Evolutionary conservation across 805 yeast species (phyloP).

Genomic region (Cyberlindnera veronae): DNA sequence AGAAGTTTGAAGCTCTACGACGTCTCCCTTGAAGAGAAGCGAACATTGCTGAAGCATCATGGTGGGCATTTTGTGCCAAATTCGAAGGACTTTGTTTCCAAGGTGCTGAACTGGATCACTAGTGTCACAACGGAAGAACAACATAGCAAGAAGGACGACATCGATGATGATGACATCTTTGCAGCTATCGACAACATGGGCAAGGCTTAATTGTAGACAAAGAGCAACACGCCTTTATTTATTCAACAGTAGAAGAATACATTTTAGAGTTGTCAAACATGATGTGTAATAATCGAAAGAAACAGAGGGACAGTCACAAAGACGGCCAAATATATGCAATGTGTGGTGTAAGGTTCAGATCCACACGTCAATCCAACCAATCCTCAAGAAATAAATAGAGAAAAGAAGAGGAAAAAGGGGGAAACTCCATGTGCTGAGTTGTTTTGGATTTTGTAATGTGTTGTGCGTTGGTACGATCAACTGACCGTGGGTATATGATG

Average conservation of each 20-base stretch:
- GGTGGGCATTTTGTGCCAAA: conserved; percentile 98
- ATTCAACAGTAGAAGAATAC: background rate
- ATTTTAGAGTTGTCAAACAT: background rate
- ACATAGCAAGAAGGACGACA: conserved; percentile 17
- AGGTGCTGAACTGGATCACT: conserved; percentile 33
- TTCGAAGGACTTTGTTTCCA: conserved; percentile 44
- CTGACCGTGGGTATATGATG: no score
- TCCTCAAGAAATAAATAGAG: no score
- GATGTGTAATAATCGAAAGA: background rate
- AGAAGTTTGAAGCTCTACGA: conserved; percentile 58
- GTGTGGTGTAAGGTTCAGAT: no score
- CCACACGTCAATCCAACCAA: no score
- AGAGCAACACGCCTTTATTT: background rate
- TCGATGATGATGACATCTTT: conserved; percentile 32
- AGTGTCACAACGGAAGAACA: conserved; percentile 3
- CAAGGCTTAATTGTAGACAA: conserved; percentile 19
- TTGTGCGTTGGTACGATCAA: no score
- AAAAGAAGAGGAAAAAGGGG: background rate
- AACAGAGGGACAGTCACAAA: background rate
- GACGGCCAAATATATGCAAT: no score
- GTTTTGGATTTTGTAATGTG: no score
- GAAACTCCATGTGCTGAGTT: background rate
- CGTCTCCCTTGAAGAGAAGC: conserved; percentile 38
- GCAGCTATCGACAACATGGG: conserved; percentile 40
- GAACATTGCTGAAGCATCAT: conserved; percentile 68